Percentiles rank a stretch among this genome's conserved stretches.
phyloP scores from a whole-genome alignment of 176 grass and related monocot genomes.

The Carex myosuroides region DNA sequence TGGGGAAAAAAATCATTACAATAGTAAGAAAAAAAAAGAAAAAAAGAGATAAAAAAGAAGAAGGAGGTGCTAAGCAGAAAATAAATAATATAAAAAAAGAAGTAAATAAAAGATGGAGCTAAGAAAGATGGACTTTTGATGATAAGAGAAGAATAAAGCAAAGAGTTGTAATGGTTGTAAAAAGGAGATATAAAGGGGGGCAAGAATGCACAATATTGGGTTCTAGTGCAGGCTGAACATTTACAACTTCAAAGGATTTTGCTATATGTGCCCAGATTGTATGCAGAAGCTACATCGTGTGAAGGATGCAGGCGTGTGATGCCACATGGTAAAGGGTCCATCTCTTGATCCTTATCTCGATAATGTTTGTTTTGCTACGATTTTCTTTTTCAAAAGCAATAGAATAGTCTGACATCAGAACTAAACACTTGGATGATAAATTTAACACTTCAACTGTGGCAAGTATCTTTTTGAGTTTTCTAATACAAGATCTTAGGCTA shows the following conservation, averaged over 20 bases:
- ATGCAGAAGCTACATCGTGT: not conserved
- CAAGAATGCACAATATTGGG: slow-evolving; percentile 25
- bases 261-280: not conserved
- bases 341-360: slow-evolving; percentile 26
- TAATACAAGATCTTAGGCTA: not conserved
- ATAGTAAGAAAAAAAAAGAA: not conserved
- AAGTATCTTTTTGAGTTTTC: not conserved
- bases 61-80: not conserved
- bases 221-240: not conserved
- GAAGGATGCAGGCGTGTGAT: not conserved
- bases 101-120: not conserved
- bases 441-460: not conserved
- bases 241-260: not conserved
- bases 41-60: not conserved
- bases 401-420: not conserved
- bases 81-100: not conserved
- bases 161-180: slow-evolving; percentile 5
- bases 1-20: not conserved
- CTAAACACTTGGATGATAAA: slow-evolving; percentile 2
- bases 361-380: slow-evolving; percentile 12
- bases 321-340: not conserved
- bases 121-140: not conserved
- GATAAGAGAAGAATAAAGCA: slow-evolving; percentile 16
- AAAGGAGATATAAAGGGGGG: slow-evolving; percentile 15
- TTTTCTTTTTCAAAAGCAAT: not conserved